Evolutionary conservation across 2,329 filamentous ascomycete genomes (phyloP).

Genomic region (Exophiala sideris): DNA sequence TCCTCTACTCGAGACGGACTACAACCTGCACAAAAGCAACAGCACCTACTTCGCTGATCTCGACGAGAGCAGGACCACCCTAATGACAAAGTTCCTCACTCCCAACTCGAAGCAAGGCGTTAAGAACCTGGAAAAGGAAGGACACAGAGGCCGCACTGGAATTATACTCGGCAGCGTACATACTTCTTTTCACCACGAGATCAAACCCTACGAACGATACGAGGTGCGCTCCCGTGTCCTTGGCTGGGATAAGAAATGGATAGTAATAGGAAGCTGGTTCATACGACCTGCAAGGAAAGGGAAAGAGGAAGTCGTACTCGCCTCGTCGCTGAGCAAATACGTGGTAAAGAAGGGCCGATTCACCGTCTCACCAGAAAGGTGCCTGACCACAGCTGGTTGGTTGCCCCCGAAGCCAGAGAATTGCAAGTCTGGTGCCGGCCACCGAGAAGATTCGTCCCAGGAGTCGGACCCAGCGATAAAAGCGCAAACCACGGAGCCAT

Average conservation of each 20-base stretch:
- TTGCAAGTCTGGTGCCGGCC: conserved; percentile 4
- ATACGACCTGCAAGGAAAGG: conserved; percentile 48
- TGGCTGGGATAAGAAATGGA: conserved; percentile 77
- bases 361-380: conserved; percentile 77
- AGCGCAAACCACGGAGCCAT: neutral
- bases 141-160: conserved; percentile 47
- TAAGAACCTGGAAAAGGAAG: conserved; percentile 49
- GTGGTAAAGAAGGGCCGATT: conserved; percentile 77
- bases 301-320: conserved; percentile 59
- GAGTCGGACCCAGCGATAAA: conserved; percentile 3
- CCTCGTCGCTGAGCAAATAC: conserved; percentile 73
- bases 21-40: conserved; percentile 66
- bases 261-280: conserved; percentile 73
- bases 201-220: conserved; percentile 65
- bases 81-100: conserved; percentile 66
- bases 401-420: conserved; percentile 70
- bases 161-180: conserved; percentile 70
- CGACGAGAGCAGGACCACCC: conserved; percentile 71
- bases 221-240: conserved; percentile 72
- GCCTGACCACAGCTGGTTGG: conserved; percentile 68
- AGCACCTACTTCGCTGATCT: conserved; percentile 56
- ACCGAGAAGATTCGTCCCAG: conserved; percentile 2
- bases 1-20: conserved; percentile 75
- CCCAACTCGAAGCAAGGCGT: conserved; percentile 51
- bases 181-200: conserved; percentile 71